These are phyloP conservation scores for Penicillium maclennaniae DNA, from an alignment of 495 filamentous ascomycete species.

Conservation along the genomic window DNA sequence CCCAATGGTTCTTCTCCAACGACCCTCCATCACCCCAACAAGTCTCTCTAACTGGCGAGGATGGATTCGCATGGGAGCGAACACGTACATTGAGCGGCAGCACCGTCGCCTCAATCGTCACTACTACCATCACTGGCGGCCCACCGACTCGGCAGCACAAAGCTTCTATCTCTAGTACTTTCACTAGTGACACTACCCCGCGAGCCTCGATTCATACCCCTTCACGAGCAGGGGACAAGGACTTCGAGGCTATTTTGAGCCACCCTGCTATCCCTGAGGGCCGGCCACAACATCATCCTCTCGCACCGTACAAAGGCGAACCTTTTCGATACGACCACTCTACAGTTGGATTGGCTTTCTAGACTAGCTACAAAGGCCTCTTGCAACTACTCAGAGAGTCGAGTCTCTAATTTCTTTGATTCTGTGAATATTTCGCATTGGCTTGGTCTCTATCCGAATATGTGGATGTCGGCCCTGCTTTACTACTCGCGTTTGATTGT, in stretches of 20 bases:
- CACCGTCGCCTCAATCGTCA: constrained; percentile 29
- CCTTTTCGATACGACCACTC: constrained; percentile 22
- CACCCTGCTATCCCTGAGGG: constrained; percentile 31
- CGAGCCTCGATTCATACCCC: constrained; percentile 22
- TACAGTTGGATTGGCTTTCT: constrained; percentile 38
- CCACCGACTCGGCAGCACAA: constrained; percentile 15
- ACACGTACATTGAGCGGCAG: constrained; percentile 41
- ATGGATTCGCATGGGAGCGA: constrained; percentile 29
- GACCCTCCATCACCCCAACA: constrained; percentile 7
- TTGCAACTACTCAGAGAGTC: not conserved
- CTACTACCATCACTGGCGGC: constrained; percentile 23
- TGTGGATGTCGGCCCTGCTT: not conserved
- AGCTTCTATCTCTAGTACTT: constrained; percentile 30
- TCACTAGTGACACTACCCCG: constrained; percentile 23
- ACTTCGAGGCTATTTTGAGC: constrained; percentile 17
- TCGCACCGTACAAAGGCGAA: constrained; percentile 18
- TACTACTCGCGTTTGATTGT: not conserved
- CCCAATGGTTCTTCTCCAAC: constrained; percentile 33
- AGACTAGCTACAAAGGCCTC: not conserved
- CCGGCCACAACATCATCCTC: constrained; percentile 18
- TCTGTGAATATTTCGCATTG: not conserved
- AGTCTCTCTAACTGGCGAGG: constrained; percentile 18
- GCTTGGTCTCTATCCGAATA: not conserved
- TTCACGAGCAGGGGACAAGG: constrained; percentile 21
- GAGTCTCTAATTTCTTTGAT: not conserved